A percentile compares a stretch with the other conserved stretches of the same genome.
Evolutionary conservation across 192 early-diverging fungal genomes (phyloP).

Genomic region (Pilaira anomala): DNA sequence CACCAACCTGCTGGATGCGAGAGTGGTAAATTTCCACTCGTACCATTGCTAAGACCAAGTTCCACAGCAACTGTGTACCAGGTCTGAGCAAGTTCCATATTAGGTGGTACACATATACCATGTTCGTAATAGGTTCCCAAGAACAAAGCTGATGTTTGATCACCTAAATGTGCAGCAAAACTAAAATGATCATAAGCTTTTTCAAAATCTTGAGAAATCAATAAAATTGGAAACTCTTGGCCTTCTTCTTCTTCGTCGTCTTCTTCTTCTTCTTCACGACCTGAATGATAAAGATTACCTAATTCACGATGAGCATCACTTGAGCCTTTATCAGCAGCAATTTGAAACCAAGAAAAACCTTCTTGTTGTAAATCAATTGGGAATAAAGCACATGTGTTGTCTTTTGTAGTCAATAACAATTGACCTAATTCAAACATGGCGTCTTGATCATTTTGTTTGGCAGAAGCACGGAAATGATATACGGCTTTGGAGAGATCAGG

Average conservation of each 20-base stretch:
- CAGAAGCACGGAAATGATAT: constrained; percentile 20
- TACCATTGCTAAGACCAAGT: background rate
- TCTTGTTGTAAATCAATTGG: background rate
- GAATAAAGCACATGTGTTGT: constrained; percentile 1
- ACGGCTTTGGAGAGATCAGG: constrained; percentile 10
- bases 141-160: constrained; percentile 29
- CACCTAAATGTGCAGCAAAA: constrained; percentile 23
- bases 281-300: constrained; percentile 30
- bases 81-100: constrained; percentile 23
- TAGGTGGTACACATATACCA: constrained; percentile 34
- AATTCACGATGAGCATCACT: constrained; percentile 24
- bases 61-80: constrained; percentile 22
- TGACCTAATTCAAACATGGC: constrained; percentile 34
- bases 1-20: constrained; percentile 17
- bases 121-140: constrained; percentile 41
- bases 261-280: background rate
- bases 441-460: constrained; percentile 24
- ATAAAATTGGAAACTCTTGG: background rate
- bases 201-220: constrained; percentile 25
- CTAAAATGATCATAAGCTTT: constrained; percentile 31
- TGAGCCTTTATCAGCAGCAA: constrained; percentile 14
- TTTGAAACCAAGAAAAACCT: constrained; percentile 24
- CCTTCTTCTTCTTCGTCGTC: background rate
- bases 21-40: background rate
- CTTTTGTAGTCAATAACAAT: constrained; percentile 9